Conservation (phyloP, 306 rosid genomes). For the Hippophae rhamnoides region DNA sequence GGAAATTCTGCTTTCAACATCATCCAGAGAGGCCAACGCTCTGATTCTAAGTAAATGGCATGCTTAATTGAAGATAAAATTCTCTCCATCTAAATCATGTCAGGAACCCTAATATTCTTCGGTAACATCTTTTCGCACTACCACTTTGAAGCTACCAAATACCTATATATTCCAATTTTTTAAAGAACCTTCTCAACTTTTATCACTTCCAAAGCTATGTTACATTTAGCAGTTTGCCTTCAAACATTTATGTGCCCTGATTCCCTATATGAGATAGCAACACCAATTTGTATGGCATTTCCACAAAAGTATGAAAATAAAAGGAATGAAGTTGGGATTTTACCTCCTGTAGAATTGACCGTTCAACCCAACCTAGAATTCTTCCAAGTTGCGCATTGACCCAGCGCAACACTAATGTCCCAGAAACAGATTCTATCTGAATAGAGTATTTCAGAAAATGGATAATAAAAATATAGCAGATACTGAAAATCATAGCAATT, state of each 20-base stretch:
- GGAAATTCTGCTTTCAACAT: background rate
- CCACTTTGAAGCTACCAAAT: background rate
- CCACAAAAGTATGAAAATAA: background rate
- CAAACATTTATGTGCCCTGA: too few species aligned
- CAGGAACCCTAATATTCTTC: too few species aligned
- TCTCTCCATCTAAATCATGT: too few species aligned
- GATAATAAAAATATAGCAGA: background rate
- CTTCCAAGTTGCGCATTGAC: conserved; percentile 89
- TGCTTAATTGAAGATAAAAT: too few species aligned
- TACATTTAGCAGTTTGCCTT: too few species aligned
- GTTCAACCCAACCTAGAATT: conserved; percentile 89
- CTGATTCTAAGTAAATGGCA: too few species aligned
- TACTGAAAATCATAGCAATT: background rate
- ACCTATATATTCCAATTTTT: background rate
- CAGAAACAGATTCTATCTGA: conserved; percentile 89
- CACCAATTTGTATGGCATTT: background rate
- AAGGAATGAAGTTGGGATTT: conserved; percentile 11
- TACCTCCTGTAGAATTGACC: conserved; percentile 89
- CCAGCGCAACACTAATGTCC: conserved; percentile 97
- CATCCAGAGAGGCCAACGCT: background rate
- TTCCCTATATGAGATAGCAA: background rate
- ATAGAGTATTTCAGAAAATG: conserved; percentile 11
- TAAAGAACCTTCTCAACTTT: background rate
- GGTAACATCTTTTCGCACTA: background rate
- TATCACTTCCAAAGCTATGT: background rate